These are phyloP conservation scores for Suillus americanus DNA, from an alignment of 768 basidiomycete species.

Conservation along the genomic window DNA sequence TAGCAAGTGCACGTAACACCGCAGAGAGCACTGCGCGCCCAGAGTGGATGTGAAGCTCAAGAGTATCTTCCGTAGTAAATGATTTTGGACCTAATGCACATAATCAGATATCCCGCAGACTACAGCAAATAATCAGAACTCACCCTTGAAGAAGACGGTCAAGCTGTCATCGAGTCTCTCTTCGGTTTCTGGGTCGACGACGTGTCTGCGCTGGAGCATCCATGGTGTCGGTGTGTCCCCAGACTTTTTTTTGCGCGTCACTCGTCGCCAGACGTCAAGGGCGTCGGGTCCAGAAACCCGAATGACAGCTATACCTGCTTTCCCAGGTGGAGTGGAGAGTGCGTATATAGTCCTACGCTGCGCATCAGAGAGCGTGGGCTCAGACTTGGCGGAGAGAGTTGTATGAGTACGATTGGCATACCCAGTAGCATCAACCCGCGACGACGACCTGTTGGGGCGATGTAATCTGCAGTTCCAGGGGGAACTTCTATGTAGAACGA, in stretches of 20 bases:
- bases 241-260: slow-evolving; percentile 43
- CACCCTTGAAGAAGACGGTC: slow-evolving; percentile 80
- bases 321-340: slow-evolving; percentile 83
- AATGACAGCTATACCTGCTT: slow-evolving; percentile 79
- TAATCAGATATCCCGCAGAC: slow-evolving; percentile 1
- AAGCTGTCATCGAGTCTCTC: slow-evolving; percentile 78
- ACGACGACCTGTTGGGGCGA: not conserved
- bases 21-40: slow-evolving; percentile 78
- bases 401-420: slow-evolving; percentile 1
- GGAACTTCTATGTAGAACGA: slow-evolving; percentile 30
- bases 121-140: slow-evolving; percentile 13
- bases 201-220: slow-evolving; percentile 66
- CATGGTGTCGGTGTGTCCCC: slow-evolving; percentile 50
- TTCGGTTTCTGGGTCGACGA: slow-evolving; percentile 60
- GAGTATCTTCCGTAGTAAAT: slow-evolving; percentile 78
- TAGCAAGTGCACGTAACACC: slow-evolving; percentile 61
- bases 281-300: slow-evolving; percentile 82
- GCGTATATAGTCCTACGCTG: slow-evolving; percentile 84
- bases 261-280: slow-evolving; percentile 53
- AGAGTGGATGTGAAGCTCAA: slow-evolving; percentile 88
- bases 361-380: slow-evolving; percentile 40
- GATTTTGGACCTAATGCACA: slow-evolving; percentile 62
- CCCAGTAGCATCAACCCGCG: not conserved
- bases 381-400: not conserved
- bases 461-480: slow-evolving; percentile 12